phyloP scores from a whole-genome alignment of 495 filamentous ascomycete genomes.

The Aspergillus asperescens region DNA sequence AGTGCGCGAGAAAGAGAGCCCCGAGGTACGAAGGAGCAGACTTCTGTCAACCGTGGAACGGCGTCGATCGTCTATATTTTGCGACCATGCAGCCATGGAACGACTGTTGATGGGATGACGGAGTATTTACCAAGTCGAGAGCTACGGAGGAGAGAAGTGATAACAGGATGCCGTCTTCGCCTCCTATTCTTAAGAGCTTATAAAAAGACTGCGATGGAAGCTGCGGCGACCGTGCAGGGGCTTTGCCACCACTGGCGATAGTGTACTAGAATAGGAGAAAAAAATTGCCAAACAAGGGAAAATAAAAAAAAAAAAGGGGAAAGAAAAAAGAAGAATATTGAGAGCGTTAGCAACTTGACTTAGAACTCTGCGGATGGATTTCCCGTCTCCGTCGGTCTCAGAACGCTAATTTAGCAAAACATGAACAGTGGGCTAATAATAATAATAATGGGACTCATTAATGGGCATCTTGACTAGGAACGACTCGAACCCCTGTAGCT shows the following conservation, averaged over 20 bases:
- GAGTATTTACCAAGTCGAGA: neutral
- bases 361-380: slow-evolving; percentile 3
- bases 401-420: neutral
- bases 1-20: neutral
- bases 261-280: slow-evolving; percentile 13
- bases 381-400: neutral
- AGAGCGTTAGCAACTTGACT: neutral
- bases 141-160: too few relatives aligned
- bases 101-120: neutral
- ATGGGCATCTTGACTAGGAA: slow-evolving; percentile 1
- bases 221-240: neutral
- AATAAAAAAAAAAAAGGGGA: neutral
- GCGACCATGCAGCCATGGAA: neutral
- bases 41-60: slow-evolving; percentile 29
- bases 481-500: slow-evolving; percentile 19
- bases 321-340: neutral
- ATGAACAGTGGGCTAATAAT: neutral
- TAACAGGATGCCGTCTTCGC: too few relatives aligned
- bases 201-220: neutral
- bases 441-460: slow-evolving; percentile 2
- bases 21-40: neutral
- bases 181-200: neutral
- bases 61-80: slow-evolving; percentile 28
- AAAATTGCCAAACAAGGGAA: neutral
- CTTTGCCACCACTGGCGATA: slow-evolving; percentile 16